phyloP scores from a whole-genome alignment of 257 asterid genomes.

The Plantago elongata region DNA sequence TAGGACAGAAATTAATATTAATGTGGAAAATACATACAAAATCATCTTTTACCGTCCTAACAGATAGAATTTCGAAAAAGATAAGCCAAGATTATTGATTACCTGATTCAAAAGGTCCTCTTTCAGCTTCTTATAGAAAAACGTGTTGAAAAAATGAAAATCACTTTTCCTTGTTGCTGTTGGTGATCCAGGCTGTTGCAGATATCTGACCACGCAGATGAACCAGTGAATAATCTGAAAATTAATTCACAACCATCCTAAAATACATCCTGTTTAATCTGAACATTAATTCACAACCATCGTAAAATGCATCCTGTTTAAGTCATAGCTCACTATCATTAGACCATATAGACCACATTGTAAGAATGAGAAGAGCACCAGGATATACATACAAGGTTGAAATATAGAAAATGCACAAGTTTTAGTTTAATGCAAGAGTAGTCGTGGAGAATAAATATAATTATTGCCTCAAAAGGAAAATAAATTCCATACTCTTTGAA shows the following conservation, averaged over 20 bases:
- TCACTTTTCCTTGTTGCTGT: slow-evolving; percentile 27
- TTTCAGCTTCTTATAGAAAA: slow-evolving; percentile 76
- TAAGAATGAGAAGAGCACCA: no score
- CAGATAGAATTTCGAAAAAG: neutral
- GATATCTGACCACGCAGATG: slow-evolving; percentile 49
- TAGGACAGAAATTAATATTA: neutral
- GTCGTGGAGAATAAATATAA: no score
- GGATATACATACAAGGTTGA: no score
- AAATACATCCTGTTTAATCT: slow-evolving; percentile 17
- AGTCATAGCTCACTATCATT: neutral
- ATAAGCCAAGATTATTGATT: slow-evolving; percentile 18
- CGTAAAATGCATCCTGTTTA: slow-evolving; percentile 16
- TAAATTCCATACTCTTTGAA: neutral
- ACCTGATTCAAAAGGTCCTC: slow-evolving; percentile 63
- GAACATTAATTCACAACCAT: slow-evolving; percentile 17
- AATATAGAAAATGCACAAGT: no score
- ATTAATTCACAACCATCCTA: slow-evolving; percentile 15
- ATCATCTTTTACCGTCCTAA: neutral
- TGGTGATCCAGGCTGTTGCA: slow-evolving; percentile 52
- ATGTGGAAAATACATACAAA: neutral
- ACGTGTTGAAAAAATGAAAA: slow-evolving; percentile 78
- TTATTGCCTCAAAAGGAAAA: no score
- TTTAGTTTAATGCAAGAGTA: no score
- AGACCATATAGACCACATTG: neutral
- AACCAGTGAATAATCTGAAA: slow-evolving; percentile 20